phyloP scores from a whole-genome alignment of 1,284 basidiomycete genomes.

The Naganishia albida region DNA sequence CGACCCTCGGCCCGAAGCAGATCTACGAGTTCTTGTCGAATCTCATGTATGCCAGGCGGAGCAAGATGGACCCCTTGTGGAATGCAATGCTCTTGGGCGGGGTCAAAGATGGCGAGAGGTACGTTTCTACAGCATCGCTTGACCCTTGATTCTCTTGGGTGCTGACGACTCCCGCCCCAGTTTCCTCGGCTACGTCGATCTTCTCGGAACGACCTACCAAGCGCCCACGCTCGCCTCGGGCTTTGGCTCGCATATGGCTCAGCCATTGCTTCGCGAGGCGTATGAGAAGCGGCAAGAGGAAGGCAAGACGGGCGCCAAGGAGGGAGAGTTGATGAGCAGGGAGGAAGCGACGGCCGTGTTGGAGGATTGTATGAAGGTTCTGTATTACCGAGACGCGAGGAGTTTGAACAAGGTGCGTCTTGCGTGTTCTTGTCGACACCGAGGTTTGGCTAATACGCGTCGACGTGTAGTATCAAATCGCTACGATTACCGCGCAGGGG shows the following conservation, averaged over 20 bases:
- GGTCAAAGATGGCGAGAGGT: conserved; percentile 76
- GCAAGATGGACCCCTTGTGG: conserved; percentile 93
- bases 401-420: conserved; percentile 85
- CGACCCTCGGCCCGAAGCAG: conserved; percentile 76
- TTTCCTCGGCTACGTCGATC: conserved; percentile 91
- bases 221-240: conserved; percentile 95
- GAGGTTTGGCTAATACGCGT: neutral
- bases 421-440: neutral
- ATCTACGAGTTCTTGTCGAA: conserved; percentile 91
- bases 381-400: conserved; percentile 96
- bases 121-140: conserved; percentile 36
- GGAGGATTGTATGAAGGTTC: conserved; percentile 85
- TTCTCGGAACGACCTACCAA: conserved; percentile 94
- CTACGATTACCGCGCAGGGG: conserved; percentile 78
- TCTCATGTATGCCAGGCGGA: conserved; percentile 85
- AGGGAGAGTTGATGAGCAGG: conserved; percentile 71
- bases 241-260: conserved; percentile 91
- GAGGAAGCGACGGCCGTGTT: conserved; percentile 78
- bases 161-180: no score
- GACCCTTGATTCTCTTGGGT: no score
- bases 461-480: conserved; percentile 80
- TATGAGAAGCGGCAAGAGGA: conserved; percentile 63
- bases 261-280: conserved; percentile 85
- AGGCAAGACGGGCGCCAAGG: conserved; percentile 55
- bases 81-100: conserved; percentile 94